Evolutionary conservation across 140 eudicot genomes (phyloP), one percentile per base, ranked within the genome.

Genomic region (Erigeron philadelphicus): DNA sequence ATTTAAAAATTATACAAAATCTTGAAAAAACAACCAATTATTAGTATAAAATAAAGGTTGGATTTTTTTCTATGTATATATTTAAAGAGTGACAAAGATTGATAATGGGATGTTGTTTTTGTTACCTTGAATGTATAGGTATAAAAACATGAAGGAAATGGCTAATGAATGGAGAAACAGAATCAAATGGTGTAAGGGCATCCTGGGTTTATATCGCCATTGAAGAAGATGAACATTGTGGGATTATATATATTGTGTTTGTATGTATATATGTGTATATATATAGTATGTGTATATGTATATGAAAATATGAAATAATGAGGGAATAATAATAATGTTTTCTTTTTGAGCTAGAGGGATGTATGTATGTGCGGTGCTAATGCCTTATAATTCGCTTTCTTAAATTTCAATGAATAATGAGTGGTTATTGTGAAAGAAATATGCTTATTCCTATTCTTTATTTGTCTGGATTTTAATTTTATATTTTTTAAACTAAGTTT

Each of bases 331-430:
- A 35, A 21, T 12, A 31, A 59, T 25, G 35, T 21, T 60, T 23
- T 15, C 12, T 58, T 58, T 47, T 0, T 21, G n/a, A 31, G 56
- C 67, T 65, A 21, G 54, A 46, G n/a, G 43, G 44, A 57, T 75
- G 67, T 61, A 31, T 64, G 52, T 41, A 15, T 64, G 73, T 64
- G 81, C 81, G 81, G 69, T 71, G 77, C 49, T 21, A 56, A 65
- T 71, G 77, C 50, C 81, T 77, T 6, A 77, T 64, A 65, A 71
- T 64, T 77, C 81, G 73, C 77, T 77, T 62, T 77, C 77, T 62
- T 77, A 72, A 11, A 47, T 52, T 76, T 18, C 5, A 5, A 44
- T 55, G n/a, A 31, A 8, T 56, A 71, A 71, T 41, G 64, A 52
- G 81, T 77, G 81, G 81, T 77, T 76, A 25, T 18, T 31, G 38